Percentiles rank a stretch among this genome's conserved stretches.
Conservation (phyloP, 1,284 basidiomycete species). For the Termitomyces sp. region DNA sequence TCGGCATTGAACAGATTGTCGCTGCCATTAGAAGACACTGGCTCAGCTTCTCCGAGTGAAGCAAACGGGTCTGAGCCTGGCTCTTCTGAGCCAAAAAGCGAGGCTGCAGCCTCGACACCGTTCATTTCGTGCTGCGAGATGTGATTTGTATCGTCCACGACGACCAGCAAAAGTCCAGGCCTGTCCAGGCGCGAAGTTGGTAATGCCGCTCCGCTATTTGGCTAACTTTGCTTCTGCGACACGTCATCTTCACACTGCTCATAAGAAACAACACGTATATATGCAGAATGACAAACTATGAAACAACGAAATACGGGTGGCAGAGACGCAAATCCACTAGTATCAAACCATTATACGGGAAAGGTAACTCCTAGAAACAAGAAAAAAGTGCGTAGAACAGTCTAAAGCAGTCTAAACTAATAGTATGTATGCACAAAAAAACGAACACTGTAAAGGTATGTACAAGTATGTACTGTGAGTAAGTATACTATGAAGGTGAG, state of each 20-base stretch:
- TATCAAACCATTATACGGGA: conserved; percentile 2
- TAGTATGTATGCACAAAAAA: conserved; percentile 12
- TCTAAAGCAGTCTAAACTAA: too few relatives aligned
- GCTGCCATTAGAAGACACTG: conserved; percentile 20
- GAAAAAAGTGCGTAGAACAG: conserved; percentile 7
- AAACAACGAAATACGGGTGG: not conserved
- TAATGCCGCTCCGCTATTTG: conserved; percentile 26
- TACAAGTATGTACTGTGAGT: conserved; percentile 10
- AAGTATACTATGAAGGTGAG: conserved; percentile 11
- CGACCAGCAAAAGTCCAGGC: not conserved
- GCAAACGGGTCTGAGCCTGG: conserved; percentile 62
- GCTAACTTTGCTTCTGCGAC: conserved; percentile 28
- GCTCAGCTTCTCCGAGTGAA: conserved; percentile 41
- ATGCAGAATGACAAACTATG: not conserved
- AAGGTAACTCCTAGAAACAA: conserved; percentile 7
- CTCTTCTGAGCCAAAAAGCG: conserved; percentile 67
- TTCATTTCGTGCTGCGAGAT: conserved; percentile 37
- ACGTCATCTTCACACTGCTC: conserved; percentile 25
- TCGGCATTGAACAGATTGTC: conserved; percentile 24
- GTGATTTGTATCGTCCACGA: conserved; percentile 5
- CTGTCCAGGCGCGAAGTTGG: not conserved
- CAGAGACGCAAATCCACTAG: not conserved
- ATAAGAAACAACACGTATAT: not conserved
- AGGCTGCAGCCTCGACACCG: conserved; percentile 69
- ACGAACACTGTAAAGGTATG: conserved; percentile 9